Base-by-base conservation (phyloP, 495 filamentous ascomycete genomes). In the Oidiodendron maius region DNA sequence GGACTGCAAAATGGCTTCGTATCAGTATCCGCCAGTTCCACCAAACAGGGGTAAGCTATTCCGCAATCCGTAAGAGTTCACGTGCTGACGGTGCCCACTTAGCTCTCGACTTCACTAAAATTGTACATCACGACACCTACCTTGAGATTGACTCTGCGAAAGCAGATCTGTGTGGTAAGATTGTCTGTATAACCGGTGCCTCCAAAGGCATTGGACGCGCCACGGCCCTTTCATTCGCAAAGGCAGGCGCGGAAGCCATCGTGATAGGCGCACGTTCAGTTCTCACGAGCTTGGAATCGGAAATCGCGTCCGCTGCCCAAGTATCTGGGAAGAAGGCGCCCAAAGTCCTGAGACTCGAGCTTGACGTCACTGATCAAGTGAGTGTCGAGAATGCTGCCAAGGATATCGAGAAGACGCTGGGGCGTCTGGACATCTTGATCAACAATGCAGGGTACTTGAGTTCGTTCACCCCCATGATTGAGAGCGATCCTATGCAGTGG, bases 361-460 rank as follows among this genome's bases (percentile, higher is more conserved):
- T 76, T 24, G 71, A 76, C 43, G 63, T 78, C 37, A 67, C 64
- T 36, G 56, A 61, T 21, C 60, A 72, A 26, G 45, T 35, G 24
- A 69, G 63, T 18, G 71, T 73, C 24, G 51, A 61, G 15, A 46
- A 44, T 15, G 74, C 73, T 21, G 61, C 61, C 2, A 47, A 60
- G 8, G 48, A 52, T 1, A 52, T 75, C 11, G 51, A 63, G 26
- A 20, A 62, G 9, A 56, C 57, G 9, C 62, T 53, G 25, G 69
- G 70, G 2, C 48, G 64, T 4, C 65, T 83, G 30, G 78, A 84
- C 43, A 68, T 82, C 1, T 58, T 84, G 15, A 71, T 82, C 16
- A 81, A 81, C 52, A 84, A 82, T 46, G 77, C 79, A 1, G 80
- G 78, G 0, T 50, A 58, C 3, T 74, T 76, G 70, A 22, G 38